A percentile compares a stretch with the other conserved stretches of the same genome.
phyloP scores from a whole-genome alignment of 768 basidiomycete genomes.

The Ramaria rubella region DNA sequence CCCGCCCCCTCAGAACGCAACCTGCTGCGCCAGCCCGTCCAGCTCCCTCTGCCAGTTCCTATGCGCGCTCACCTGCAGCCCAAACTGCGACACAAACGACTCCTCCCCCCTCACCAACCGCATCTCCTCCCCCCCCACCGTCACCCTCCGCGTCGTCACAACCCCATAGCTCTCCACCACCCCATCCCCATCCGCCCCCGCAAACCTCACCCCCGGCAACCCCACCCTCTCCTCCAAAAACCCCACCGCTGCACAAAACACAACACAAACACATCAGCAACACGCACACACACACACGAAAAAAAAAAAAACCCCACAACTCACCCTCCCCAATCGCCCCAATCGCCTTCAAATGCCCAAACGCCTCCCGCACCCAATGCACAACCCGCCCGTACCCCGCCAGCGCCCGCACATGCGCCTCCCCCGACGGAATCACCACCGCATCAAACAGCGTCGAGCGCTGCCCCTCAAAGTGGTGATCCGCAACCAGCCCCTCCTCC shows the following conservation, averaged over 20 bases:
- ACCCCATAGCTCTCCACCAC: constrained; percentile 7
- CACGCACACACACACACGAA: neutral
- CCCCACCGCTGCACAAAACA: neutral
- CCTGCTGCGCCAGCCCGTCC: constrained; percentile 2
- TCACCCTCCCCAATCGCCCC: constrained; percentile 52
- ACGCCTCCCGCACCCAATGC: constrained; percentile 83
- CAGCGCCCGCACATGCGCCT: constrained; percentile 50
- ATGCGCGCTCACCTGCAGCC: neutral
- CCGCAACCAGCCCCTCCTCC: neutral
- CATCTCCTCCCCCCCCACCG: neutral
- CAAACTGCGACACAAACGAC: neutral
- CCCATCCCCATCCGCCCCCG: neutral
- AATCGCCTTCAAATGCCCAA: constrained; percentile 81
- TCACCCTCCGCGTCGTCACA: neutral
- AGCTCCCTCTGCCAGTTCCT: constrained; percentile 5
- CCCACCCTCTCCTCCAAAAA: neutral
- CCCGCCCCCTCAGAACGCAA: neutral
- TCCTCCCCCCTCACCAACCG: neutral
- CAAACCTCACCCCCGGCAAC: neutral
- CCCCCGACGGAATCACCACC: constrained; percentile 68
- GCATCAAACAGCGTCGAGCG: constrained; percentile 84
- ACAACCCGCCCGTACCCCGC: constrained; percentile 58
- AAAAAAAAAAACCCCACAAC: neutral
- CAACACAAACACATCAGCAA: neutral
- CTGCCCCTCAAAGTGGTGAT: constrained; percentile 51